These are phyloP conservation scores for Fusarium praegraminearum DNA, from an alignment of 2,329 filamentous ascomycete species.

Conservation along the genomic window DNA sequence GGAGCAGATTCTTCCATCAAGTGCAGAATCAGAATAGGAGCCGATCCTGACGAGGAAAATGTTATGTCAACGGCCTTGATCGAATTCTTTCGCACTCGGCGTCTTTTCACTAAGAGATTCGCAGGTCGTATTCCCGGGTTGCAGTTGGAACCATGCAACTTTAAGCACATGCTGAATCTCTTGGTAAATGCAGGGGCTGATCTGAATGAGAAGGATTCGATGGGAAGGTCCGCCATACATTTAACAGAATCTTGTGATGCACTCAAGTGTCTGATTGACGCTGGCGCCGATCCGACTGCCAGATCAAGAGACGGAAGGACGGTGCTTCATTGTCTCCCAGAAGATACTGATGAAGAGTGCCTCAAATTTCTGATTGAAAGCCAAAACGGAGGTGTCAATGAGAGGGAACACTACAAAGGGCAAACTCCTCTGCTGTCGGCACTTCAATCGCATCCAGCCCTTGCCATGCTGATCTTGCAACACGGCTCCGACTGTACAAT, in stretches of 20 bases:
- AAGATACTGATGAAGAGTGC: not conserved
- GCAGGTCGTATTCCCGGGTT: not conserved
- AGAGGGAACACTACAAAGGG: slow-evolving; percentile 23
- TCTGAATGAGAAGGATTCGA: slow-evolving; percentile 31
- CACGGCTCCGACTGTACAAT: slow-evolving; percentile 36
- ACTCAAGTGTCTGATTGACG: slow-evolving; percentile 37
- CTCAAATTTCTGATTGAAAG: slow-evolving; percentile 43
- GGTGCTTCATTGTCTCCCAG: slow-evolving; percentile 35
- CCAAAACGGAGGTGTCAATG: slow-evolving; percentile 44
- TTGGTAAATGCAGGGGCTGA: slow-evolving; percentile 44
- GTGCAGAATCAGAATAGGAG: slow-evolving; percentile 6
- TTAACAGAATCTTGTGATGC: slow-evolving; percentile 10
- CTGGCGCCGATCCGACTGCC: slow-evolving; percentile 42
- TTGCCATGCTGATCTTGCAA: slow-evolving; percentile 28
- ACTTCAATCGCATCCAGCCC: not conserved
- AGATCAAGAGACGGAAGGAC: slow-evolving; percentile 22
- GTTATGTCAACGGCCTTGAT: slow-evolving; percentile 10
- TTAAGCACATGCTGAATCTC: slow-evolving; percentile 26
- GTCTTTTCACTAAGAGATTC: not conserved
- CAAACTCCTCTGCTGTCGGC: slow-evolving; percentile 40
- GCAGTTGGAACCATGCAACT: not conserved
- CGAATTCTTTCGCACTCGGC: not conserved
- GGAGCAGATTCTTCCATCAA: slow-evolving; percentile 49
- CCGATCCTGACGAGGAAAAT: not conserved
- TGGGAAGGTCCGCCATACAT: slow-evolving; percentile 40